Percentiles rank a stretch among this genome's conserved stretches.
Evolutionary conservation across 2,329 filamentous ascomycete species (phyloP).

Genomic region (Colletotrichum acutatum): DNA sequence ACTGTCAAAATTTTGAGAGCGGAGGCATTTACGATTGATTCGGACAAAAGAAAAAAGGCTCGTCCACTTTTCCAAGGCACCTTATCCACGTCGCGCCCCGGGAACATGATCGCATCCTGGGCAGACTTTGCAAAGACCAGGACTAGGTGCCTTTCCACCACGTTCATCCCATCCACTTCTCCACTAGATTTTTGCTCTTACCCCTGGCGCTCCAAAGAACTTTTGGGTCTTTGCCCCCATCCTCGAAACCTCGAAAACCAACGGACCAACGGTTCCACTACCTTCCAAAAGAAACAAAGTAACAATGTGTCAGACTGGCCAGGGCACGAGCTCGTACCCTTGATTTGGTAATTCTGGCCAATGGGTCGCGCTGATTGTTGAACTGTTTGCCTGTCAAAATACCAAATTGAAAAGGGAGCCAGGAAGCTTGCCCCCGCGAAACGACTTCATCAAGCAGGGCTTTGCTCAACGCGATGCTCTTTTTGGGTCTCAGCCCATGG

Average conservation of each 20-base stretch:
- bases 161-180: conserved; percentile 24
- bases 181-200: neutral
- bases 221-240: neutral
- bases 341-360: conserved; percentile 5
- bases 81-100: conserved; percentile 12
- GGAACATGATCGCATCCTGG: conserved; percentile 11
- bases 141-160: conserved; percentile 8
- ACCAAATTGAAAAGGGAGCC: neutral
- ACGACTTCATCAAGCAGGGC: neutral
- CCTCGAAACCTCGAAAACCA: neutral
- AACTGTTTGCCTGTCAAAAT: neutral
- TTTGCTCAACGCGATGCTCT: neutral
- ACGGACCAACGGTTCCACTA: conserved; percentile 7
- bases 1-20: neutral
- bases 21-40: conserved; percentile 2
- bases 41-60: neutral
- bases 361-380: neutral
- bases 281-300: conserved; percentile 24
- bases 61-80: conserved; percentile 17
- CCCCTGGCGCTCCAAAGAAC: conserved; percentile 12
- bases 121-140: neutral
- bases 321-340: conserved; percentile 5
- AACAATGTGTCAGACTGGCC: neutral
- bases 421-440: conserved; percentile 3
- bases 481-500: neutral